Evolutionary conservation across 345 rosid genomes (phyloP), one percentile per base, ranked within the genome.

Genomic region (Sisymbrium irio): DNA sequence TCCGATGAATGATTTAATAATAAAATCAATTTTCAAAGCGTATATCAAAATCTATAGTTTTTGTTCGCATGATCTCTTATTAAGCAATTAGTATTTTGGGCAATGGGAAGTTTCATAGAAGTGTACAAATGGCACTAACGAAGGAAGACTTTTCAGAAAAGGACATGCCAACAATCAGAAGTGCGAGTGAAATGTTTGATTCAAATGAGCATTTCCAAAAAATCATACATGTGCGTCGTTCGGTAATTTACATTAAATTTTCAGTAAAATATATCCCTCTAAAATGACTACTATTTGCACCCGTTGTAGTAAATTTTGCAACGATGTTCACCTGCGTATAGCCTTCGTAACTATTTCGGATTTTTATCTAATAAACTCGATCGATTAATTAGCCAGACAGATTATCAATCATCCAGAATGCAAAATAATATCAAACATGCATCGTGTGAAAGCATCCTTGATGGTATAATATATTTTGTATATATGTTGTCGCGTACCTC

Each of bases 91-190:
- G 14, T 42, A 19, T 42, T 62, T 44, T 63, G 3, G n/a, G 41
- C 5, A 17, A 17, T 63, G 15, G 45, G 28, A 65, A 65, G 58
- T 49, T 65, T 46, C 69, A 47, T 7, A 22, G 30, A 61, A 65
- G 10, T 65, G 11, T 65, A 47, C 14, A 65, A 65, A 65, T 49
- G 45, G 70, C 9, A 35, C 3, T 30, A 33, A 65, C 45, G 36
- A 35, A 33, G 3, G 69, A 46, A 49, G 15, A 46, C 35, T 35
- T 33, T 49, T 18, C 6, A 13, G 19, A 40, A 40, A 61, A 22
- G n/a, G 60, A 9, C 36, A 4, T 9, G 45, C 8, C 42, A 65
- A 47, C 42, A 49, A 33, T 65, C 19, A 33, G 44, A 33, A 50
- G 2, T 50, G 46, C 18, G 22, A 51, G 22, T 66, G 22, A 36